phyloP scores from a whole-genome alignment of 768 basidiomycete genomes.

The Suillus placidus region DNA sequence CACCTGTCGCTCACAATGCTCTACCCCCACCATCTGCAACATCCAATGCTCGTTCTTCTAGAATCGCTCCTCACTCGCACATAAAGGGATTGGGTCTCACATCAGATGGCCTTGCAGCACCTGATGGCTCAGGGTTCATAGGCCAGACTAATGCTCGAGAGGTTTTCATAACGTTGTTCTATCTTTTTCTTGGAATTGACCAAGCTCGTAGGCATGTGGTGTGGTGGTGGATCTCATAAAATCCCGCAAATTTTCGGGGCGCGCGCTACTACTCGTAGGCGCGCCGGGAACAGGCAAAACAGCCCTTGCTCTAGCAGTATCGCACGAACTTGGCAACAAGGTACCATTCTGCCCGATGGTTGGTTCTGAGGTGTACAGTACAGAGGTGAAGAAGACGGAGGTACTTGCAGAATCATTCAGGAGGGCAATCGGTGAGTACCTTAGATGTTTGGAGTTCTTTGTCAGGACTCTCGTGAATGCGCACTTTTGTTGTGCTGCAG shows the following conservation, averaged over 20 bases:
- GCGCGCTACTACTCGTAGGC: slow-evolving; percentile 89
- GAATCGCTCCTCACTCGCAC: slow-evolving; percentile 92
- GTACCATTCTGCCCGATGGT: slow-evolving; percentile 99
- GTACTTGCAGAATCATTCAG: slow-evolving; percentile 94
- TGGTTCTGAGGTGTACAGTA: slow-evolving; percentile 93
- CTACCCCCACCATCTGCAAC: slow-evolving; percentile 67
- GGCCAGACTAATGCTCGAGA: slow-evolving; percentile 91
- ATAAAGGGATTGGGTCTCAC: slow-evolving; percentile 94
- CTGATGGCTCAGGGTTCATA: slow-evolving; percentile 83
- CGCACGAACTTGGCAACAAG: slow-evolving; percentile 91
- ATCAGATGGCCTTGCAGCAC: slow-evolving; percentile 75
- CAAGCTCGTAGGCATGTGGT: slow-evolving; percentile 73
- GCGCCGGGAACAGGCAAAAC: slow-evolving; percentile 99
- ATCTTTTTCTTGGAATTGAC: background rate
- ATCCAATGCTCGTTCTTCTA: slow-evolving; percentile 67
- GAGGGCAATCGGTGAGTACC: slow-evolving; percentile 84
- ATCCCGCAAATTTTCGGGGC: slow-evolving; percentile 90
- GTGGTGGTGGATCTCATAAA: slow-evolving; percentile 89
- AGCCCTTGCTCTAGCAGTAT: slow-evolving; percentile 91
- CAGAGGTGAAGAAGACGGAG: slow-evolving; percentile 99
- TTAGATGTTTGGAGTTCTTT: background rate
- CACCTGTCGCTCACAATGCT: slow-evolving; percentile 72
- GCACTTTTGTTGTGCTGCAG: background rate
- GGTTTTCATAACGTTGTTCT: slow-evolving; percentile 43
- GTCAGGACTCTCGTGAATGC: background rate